These are phyloP conservation scores for Ulota crispa DNA, from an alignment of 225 moss, liverwort and hornwort species.

Conservation along the genomic window DNA sequence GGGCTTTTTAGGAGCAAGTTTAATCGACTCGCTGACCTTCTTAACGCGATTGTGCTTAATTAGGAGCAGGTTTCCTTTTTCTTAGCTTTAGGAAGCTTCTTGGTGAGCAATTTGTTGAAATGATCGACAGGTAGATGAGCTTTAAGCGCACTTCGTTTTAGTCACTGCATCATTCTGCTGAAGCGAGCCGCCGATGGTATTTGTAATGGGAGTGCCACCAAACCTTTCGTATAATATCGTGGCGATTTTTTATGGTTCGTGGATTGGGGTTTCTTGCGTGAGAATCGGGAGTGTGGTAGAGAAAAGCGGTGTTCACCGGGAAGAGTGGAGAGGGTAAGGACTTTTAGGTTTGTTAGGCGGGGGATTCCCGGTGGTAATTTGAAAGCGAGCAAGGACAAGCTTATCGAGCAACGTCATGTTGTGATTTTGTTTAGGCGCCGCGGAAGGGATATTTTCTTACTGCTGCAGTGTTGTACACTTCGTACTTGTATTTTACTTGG, in stretches of 20 bases:
- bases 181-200: not conserved
- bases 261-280: conserved; percentile 10
- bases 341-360: conserved; percentile 13
- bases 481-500: not conserved
- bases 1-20: not conserved
- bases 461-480: not conserved
- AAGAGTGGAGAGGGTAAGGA: not conserved
- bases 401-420: not conserved
- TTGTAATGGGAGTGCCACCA: not conserved
- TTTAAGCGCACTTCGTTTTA: not conserved
- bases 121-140: not conserved
- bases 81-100: not conserved
- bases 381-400: not conserved
- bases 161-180: not conserved
- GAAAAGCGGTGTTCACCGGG: not conserved
- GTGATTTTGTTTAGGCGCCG: not conserved
- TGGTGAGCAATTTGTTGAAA: conserved; percentile 1
- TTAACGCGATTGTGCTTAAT: not conserved
- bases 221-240: not conserved
- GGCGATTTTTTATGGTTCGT: not conserved
- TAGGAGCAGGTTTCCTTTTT: not conserved
- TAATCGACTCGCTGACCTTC: not conserved
- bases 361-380: not conserved
- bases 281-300: not conserved
- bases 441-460: not conserved